Evolutionary conservation across 106 monocot species (phyloP).

Genomic region (Dendrobium nobile): DNA sequence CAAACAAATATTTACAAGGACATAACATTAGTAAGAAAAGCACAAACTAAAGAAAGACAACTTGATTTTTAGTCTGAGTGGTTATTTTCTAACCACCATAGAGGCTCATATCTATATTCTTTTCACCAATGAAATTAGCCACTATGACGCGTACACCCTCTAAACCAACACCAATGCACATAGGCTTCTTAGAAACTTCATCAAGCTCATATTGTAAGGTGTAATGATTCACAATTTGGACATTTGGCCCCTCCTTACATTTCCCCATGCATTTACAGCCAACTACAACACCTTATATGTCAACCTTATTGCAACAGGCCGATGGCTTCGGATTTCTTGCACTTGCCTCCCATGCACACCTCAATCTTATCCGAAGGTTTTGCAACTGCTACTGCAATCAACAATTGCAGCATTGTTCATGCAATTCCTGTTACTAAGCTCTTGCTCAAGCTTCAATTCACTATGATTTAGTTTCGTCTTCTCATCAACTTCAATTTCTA

Average conservation of each 20-base stretch:
- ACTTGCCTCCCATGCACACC: slow-evolving; percentile 94
- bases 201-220: not conserved
- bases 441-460: not conserved
- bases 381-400: not conserved
- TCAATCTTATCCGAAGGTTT: slow-evolving; percentile 42
- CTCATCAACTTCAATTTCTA: no score
- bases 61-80: no score
- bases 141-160: slow-evolving; percentile 66
- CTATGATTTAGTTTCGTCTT: not conserved
- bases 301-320: slow-evolving; percentile 48
- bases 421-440: no score
- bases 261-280: slow-evolving; percentile 99
- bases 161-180: slow-evolving; percentile 77
- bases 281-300: slow-evolving; percentile 49
- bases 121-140: slow-evolving; percentile 36
- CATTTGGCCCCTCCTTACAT: slow-evolving; percentile 84
- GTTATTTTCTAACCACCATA: no score
- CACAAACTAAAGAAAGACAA: no score
- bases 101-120: not conserved
- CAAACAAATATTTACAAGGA: no score
- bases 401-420: not conserved
- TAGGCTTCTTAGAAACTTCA: slow-evolving; percentile 14
- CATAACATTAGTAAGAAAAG: no score
- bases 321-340: slow-evolving; percentile 64
- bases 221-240: slow-evolving; percentile 23